Evolutionary conservation across 306 rosid species (phyloP).

Genomic region (Myrica gale): DNA sequence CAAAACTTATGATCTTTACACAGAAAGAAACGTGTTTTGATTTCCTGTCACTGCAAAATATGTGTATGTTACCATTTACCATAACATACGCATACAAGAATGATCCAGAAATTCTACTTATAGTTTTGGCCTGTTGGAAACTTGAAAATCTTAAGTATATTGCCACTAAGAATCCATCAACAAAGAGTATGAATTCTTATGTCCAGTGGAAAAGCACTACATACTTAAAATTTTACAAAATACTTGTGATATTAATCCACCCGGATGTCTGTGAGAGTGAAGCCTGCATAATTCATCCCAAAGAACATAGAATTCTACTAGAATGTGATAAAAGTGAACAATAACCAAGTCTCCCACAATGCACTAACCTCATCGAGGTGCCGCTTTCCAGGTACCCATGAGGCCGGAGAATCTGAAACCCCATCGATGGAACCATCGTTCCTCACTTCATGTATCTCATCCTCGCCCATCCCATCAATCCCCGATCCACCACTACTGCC

Average conservation of each 20-base stretch:
- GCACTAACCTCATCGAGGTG: conserved; percentile 64
- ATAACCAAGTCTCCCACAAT: not conserved
- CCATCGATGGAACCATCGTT: conserved; percentile 40
- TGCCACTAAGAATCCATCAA: not conserved
- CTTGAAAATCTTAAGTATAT: not conserved
- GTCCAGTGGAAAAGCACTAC: not conserved
- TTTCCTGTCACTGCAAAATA: not conserved
- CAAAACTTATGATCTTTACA: not conserved
- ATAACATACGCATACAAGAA: not conserved
- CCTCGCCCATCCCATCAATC: conserved; percentile 40
- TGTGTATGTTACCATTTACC: not conserved
- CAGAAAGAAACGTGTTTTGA: not conserved
- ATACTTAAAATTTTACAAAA: not conserved
- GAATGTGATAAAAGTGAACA: not conserved
- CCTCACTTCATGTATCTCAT: conserved; percentile 49
- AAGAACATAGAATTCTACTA: not conserved
- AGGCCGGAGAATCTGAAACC: conserved; percentile 39
- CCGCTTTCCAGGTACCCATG: conserved; percentile 61
- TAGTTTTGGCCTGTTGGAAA: not conserved
- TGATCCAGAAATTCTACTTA: not conserved
- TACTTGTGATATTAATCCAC: not conserved
- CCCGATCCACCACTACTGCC: conserved; percentile 51
- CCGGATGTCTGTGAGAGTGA: not conserved
- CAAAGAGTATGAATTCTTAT: not conserved
- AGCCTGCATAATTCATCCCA: not conserved